A percentile compares a stretch with the other conserved stretches of the same genome.
phyloP scores from a whole-genome alignment of 345 rosid genomes.

The Atalantia buxifolia region DNA sequence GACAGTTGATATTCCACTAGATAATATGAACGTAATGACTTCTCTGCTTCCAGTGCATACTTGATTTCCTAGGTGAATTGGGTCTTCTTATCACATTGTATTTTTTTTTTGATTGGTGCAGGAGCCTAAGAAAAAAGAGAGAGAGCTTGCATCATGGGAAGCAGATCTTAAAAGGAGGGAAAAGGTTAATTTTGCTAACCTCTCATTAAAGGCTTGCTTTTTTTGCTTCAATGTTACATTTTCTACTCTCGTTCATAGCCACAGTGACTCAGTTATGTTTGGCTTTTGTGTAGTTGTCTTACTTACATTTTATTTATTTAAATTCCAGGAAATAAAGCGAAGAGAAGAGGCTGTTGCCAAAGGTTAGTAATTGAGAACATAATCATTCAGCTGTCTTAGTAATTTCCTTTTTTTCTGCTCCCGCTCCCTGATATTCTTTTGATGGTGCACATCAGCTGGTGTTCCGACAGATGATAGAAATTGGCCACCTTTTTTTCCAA shows the following conservation, averaged over 20 bases:
- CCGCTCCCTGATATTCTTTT: background rate
- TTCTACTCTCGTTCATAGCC: background rate
- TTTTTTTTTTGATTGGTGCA: slow-evolving; percentile 23
- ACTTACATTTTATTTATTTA: slow-evolving; percentile 15
- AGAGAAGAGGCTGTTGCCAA: slow-evolving; percentile 71
- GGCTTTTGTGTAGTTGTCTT: background rate
- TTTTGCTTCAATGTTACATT: background rate
- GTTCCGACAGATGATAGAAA: slow-evolving; percentile 65
- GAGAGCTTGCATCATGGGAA: slow-evolving; percentile 86
- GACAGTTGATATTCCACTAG: slow-evolving; percentile 86
- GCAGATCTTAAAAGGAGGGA: slow-evolving; percentile 88
- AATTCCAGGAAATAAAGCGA: slow-evolving; percentile 63
- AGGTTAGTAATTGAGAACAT: slow-evolving; percentile 31
- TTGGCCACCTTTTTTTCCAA: slow-evolving; percentile 96
- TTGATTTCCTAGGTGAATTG: background rate
- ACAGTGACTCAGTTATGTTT: background rate
- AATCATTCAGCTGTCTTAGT: background rate
- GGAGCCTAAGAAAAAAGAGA: slow-evolving; percentile 71
- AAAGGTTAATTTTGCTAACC: slow-evolving; percentile 35
- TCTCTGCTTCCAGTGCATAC: background rate
- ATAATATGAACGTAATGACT: slow-evolving; percentile 63
- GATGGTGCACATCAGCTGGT: slow-evolving; percentile 56
- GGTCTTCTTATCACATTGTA: slow-evolving; percentile 8
- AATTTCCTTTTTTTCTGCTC: background rate
- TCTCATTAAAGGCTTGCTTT: background rate